Evolutionary conservation across 768 basidiomycete genomes (phyloP), one percentile per base, ranked within the genome.

Genomic region (Rhodosporidiobolus sp.): DNA sequence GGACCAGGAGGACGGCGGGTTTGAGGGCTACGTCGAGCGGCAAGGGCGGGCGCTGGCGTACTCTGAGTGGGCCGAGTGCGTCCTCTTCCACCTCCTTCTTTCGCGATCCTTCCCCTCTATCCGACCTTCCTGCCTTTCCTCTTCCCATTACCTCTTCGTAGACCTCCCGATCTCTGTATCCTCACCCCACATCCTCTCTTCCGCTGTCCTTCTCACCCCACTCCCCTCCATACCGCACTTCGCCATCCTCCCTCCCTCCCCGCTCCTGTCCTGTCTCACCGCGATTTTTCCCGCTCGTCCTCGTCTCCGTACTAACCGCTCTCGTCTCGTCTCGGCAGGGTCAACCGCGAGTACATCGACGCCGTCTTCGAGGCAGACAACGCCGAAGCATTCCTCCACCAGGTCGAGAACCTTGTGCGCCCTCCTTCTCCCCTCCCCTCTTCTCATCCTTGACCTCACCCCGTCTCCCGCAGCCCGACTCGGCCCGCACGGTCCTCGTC

Each of bases 361-460:
- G 67, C 67, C 11, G 62, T 53, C 11, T 53, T 54, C 11, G 62
- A 69, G 45, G 45, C 55, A 4, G 67, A 69, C 26, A 62, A 59
- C n/a, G 67, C 62, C 38, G 59, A 45, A 30, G 67, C 67, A 1
- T 49, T 69, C 60, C 45, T 56, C 28, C 43, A 63, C 32, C 67
- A 69, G 30, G 48, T 69, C 4, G 67, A 69, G 60, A 52, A 53
- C 32, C 30, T 69, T 45, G 67, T 69, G 35, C 59, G 67, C 38
- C n/a, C 2, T 12, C 38, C 16, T 12, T n/a, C 20, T 26, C 22
- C 38, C 8, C 19, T 8, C 14, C 43, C 10, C 43, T n/a, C 16
- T 10, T 28, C 43, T 59, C 17, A 38, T 14, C 14, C 24, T 38
- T 43, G 4, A 43, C 43, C 28, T 59, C 22, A 2, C 43, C 3